phyloP scores from a whole-genome alignment of 169 alveolate genomes.

The Cryptosporidium meleagridis region DNA sequence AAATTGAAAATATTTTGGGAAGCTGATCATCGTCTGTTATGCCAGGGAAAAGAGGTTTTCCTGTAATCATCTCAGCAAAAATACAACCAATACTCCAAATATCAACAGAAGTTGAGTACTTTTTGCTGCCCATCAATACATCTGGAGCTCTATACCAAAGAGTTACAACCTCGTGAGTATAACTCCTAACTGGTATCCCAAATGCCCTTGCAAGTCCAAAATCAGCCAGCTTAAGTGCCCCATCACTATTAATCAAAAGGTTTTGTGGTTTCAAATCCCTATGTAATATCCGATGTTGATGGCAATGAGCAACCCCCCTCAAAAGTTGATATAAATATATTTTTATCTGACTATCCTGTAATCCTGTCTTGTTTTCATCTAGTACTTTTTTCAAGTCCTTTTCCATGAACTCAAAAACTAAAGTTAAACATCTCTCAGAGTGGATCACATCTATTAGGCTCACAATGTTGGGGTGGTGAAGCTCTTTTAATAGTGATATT shows the following conservation, averaged over 20 bases:
- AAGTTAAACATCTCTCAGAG: conserved; percentile 95
- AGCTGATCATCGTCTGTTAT: conserved; percentile 97
- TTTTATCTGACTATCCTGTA: conserved; percentile 88
- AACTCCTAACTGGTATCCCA: conserved; percentile 97
- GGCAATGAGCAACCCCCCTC: conserved; percentile 96
- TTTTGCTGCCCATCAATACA: conserved; percentile 96
- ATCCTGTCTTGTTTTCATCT: conserved; percentile 89
- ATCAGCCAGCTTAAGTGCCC: conserved; percentile 96
- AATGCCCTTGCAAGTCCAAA: conserved; percentile 98
- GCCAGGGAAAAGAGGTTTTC: conserved; percentile 96
- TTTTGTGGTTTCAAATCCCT: conserved; percentile 99
- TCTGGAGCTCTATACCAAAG: conserved; percentile 99
- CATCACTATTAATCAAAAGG: conserved; percentile 92
- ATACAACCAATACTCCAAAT: conserved; percentile 99
- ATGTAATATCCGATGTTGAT: conserved; percentile 95
- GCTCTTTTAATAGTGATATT: conserved; percentile 95
- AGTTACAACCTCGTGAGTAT: conserved; percentile 98
- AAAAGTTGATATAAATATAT: conserved; percentile 92
- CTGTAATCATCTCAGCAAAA: conserved; percentile 95
- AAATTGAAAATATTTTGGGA: conserved; percentile 93
- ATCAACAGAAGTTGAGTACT: conserved; percentile 98
- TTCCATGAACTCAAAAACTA: conserved; percentile 98
- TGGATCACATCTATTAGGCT: conserved; percentile 98
- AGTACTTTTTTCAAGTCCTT: conserved; percentile 96
- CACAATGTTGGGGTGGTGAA: conserved; percentile 98